A percentile compares a stretch with the other conserved stretches of the same genome.
Conservation (phyloP, 225 moss, liverwort and hornwort genomes). For the Pleurozium schreberi region DNA sequence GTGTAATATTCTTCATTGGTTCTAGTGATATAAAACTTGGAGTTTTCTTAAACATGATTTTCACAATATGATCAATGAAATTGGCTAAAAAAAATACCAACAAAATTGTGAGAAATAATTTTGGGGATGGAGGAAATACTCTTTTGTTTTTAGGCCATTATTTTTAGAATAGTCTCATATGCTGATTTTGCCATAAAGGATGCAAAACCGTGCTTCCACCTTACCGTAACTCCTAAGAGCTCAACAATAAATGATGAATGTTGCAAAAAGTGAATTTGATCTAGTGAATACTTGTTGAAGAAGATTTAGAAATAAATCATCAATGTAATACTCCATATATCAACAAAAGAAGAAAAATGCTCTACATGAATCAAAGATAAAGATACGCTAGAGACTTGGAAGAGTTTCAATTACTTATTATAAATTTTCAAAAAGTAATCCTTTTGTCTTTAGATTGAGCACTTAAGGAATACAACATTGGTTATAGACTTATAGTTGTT, state of each 20-base stretch:
- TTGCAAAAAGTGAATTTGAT: not conserved
- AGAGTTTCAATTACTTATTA: not conserved
- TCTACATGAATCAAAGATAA: not conserved
- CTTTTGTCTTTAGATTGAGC: not conserved
- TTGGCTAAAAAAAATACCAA: too few relatives aligned
- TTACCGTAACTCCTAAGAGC: not conserved
- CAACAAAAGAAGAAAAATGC: not conserved
- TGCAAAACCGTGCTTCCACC: rapidly evolving
- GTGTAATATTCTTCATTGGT: too few relatives aligned
- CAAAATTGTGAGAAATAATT: too few relatives aligned
- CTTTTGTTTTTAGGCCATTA: too few relatives aligned
- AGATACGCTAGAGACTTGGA: not conserved
- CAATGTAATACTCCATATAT: too few relatives aligned
- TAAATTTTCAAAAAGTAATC: not conserved
- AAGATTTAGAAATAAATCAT: not conserved
- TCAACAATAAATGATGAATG: not conserved
- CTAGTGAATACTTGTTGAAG: not conserved
- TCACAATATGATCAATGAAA: too few relatives aligned
- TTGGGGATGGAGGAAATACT: too few relatives aligned
- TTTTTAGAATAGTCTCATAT: not conserved
- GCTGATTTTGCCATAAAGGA: rapidly evolving
- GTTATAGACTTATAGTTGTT: not conserved
- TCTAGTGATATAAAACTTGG: too few relatives aligned
- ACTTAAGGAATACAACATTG: not conserved
- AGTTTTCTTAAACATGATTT: too few relatives aligned